phyloP scores from a whole-genome alignment of 1,284 basidiomycete genomes.

The Cryptococcus maquisensis region DNA sequence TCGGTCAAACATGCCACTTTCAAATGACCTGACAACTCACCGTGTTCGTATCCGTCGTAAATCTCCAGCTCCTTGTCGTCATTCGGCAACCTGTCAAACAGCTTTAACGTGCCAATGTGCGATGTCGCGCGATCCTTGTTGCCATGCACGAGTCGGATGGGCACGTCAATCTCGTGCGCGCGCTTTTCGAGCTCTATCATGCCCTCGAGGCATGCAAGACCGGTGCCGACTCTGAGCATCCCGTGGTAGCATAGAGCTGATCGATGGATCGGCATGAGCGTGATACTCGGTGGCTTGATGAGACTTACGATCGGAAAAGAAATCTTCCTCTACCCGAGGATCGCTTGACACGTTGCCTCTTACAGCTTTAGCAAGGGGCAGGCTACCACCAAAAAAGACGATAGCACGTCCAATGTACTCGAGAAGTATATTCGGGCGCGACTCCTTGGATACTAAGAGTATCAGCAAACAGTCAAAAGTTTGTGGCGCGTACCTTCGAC shows the following conservation, averaged over 20 bases:
- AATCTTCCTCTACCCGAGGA: slow-evolving; percentile 51
- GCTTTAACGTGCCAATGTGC: slow-evolving; percentile 46
- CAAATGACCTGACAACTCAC: slow-evolving; percentile 18
- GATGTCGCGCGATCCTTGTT: slow-evolving; percentile 51
- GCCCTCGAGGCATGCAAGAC: slow-evolving; percentile 51
- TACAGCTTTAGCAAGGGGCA: slow-evolving; percentile 51
- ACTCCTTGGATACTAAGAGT: slow-evolving; percentile 38
- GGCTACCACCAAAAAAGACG: slow-evolving; percentile 46
- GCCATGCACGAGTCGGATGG: slow-evolving; percentile 53
- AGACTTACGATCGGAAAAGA: slow-evolving; percentile 46
- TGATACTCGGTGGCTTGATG: not conserved
- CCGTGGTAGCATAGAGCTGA: slow-evolving; percentile 52
- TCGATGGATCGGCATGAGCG: slow-evolving; percentile 11
- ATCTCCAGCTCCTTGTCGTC: slow-evolving; percentile 50
- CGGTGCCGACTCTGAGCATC: slow-evolving; percentile 51
- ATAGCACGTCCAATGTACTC: slow-evolving; percentile 47
- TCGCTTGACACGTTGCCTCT: slow-evolving; percentile 54
- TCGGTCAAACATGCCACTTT: not conserved
- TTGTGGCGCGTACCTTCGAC: slow-evolving; percentile 47
- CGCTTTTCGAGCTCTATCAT: slow-evolving; percentile 46
- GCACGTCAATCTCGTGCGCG: slow-evolving; percentile 41
- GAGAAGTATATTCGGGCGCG: slow-evolving; percentile 46
- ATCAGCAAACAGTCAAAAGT: not conserved
- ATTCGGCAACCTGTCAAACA: slow-evolving; percentile 47
- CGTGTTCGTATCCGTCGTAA: slow-evolving; percentile 54